Percentiles rank a stretch among this genome's conserved stretches.
Evolutionary conservation across 2,329 filamentous ascomycete genomes (phyloP).

Genomic region (Rhexocercosporidium sp.): DNA sequence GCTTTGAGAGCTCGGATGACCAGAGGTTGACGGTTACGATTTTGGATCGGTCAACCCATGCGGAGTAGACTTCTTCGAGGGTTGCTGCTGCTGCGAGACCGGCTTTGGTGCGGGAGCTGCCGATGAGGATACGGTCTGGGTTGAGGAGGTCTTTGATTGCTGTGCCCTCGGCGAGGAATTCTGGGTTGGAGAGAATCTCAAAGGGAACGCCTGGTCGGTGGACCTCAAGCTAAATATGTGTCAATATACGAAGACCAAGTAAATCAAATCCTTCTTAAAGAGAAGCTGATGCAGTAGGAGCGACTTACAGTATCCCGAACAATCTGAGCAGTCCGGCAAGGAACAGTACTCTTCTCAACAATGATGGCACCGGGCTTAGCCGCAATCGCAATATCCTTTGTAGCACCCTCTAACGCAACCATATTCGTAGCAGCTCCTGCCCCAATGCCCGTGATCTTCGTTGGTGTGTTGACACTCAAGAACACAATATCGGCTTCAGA

Average conservation of each 20-base stretch:
- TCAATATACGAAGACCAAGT: neutral
- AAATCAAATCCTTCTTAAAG: too few relatives aligned
- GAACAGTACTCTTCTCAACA: constrained; percentile 81
- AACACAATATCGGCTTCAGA: constrained; percentile 73
- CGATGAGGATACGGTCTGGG: constrained; percentile 77
- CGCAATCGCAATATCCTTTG: constrained; percentile 66
- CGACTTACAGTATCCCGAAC: constrained; percentile 66
- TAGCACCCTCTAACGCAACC: constrained; percentile 72
- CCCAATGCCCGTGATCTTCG: constrained; percentile 71
- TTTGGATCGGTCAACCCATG: constrained; percentile 69
- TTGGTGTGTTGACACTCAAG: constrained; percentile 78
- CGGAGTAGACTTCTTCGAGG: constrained; percentile 67
- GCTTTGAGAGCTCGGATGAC: constrained; percentile 78
- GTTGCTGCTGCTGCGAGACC: constrained; percentile 67
- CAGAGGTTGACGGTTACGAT: constrained; percentile 76
- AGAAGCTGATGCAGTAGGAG: too few relatives aligned
- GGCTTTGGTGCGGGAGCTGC: constrained; percentile 62
- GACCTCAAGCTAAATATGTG: neutral
- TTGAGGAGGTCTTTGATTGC: constrained; percentile 71
- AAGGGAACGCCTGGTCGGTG: constrained; percentile 56
- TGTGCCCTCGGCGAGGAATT: constrained; percentile 78
- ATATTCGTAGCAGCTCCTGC: constrained; percentile 74
- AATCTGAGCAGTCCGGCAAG: constrained; percentile 72
- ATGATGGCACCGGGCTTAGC: constrained; percentile 72
- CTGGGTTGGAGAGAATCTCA: constrained; percentile 79